A percentile compares a stretch with the other conserved stretches of the same genome.
These are phyloP conservation scores for Volvox africanus DNA, from an alignment of 139 green algal species.

Conservation along the genomic window DNA sequence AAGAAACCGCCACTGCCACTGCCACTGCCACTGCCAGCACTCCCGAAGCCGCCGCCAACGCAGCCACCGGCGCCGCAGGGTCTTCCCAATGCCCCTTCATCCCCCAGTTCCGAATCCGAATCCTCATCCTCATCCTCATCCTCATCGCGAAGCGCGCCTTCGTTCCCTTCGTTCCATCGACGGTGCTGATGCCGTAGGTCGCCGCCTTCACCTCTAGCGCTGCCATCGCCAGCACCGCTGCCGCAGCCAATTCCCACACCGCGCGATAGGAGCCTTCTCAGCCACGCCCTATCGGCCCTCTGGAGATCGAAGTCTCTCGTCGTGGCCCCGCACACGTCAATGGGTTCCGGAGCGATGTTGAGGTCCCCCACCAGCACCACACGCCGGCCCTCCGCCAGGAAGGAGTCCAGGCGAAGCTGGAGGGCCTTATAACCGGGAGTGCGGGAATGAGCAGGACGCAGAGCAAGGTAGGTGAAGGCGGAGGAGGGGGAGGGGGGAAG, in stretches of 20 bases:
- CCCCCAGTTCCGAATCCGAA: no score
- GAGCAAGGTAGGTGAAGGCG: no score
- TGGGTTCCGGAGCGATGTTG: constrained; percentile 74
- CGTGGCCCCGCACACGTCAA: constrained; percentile 56
- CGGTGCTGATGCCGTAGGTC: no score
- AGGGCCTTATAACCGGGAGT: constrained; percentile 35
- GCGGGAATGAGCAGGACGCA: no score
- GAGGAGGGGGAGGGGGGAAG: no score
- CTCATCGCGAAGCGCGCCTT: no score
- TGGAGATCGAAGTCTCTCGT: neutral
- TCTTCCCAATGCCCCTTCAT: neutral
- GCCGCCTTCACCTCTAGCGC: no score
- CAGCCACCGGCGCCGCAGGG: neutral
- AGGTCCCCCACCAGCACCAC: constrained; percentile 81
- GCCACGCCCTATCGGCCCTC: constrained; percentile 60
- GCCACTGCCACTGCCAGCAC: neutral
- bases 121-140: no score
- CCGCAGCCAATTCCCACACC: neutral
- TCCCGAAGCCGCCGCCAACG: no score
- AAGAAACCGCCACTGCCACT: neutral
- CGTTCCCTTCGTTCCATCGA: no score
- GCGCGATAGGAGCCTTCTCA: constrained; percentile 54
- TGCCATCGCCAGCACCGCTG: neutral
- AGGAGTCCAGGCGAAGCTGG: constrained; percentile 54
- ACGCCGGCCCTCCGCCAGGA: constrained; percentile 56